Base-by-base conservation (phyloP, 164 flowering plant species). In the Nelumbo lutea region DNA sequence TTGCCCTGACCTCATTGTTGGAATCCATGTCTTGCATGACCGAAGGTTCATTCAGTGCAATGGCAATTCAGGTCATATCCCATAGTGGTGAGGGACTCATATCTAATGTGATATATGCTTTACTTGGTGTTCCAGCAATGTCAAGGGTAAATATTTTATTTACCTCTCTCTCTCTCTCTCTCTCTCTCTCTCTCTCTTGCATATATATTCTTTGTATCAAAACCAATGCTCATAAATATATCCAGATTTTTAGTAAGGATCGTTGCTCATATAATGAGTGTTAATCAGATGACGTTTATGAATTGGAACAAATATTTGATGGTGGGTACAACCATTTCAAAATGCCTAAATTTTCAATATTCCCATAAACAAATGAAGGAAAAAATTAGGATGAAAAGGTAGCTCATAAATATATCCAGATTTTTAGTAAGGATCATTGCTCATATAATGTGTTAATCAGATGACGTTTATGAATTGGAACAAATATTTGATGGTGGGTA, bases 91-190 rank as follows among this genome's bases (percentile, higher is more conserved):
- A 95, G 79, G 97, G 97, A 70, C 87, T 95, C 38, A 82, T 95
- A 50, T 92, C 97, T 27, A 92, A 88, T 71, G 78, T 95, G 66
- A 78, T 95, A 59, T 95, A 95, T 76, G 99, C 99, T 72, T 83
- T 95, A 72, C 99, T 95, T 76, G 97, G 99, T 67, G 90, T 90
- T 70, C 86, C 97, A 8, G 99, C 97, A 71, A 90, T 95, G 93
- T 90, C 99, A 70, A 85, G 97, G 97, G 99, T 95, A 90, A 78
- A 65, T 65, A 27, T 45, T 48, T 41, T 50, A 38, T 68, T 27
- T 27, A 27, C 27, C 27, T 27, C 27, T 27, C 27, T 27, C 27
- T 27, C 27, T 27, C 27, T 27, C 27, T 27, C 27, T 27, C 27
- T 27, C 27, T 27, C 27, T 27, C 27, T 27, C 27, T 27, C 27